These are phyloP conservation scores for Neofusicoccum umdonicola DNA, from an alignment of 2,329 filamentous ascomycete species.

Conservation along the genomic window DNA sequence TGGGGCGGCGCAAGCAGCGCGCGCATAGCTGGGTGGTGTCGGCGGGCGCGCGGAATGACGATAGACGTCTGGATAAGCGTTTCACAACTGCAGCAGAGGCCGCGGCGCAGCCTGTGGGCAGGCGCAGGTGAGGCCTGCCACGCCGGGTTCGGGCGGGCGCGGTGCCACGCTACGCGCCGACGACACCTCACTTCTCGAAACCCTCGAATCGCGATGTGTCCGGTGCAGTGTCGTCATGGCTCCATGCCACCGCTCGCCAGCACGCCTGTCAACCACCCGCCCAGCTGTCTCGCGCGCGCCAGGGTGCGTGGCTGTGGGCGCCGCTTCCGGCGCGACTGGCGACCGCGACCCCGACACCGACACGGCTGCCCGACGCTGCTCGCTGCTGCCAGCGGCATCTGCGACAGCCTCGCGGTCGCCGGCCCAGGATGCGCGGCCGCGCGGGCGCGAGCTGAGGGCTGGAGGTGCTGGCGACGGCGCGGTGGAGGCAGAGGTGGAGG, in stretches of 20 bases:
- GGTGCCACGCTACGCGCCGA: background rate
- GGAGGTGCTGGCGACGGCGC: background rate
- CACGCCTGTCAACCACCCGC: background rate
- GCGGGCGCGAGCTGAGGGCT: background rate
- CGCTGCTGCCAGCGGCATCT: background rate
- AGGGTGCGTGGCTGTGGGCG: background rate
- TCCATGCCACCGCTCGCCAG: background rate
- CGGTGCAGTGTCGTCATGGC: background rate
- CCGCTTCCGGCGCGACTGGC: background rate
- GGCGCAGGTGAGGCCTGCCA: background rate
- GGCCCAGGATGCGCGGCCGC: background rate
- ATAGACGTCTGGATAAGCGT: conserved; percentile 9
- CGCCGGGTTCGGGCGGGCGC: background rate
- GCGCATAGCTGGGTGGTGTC: background rate
- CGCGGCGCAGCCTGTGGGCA: background rate
- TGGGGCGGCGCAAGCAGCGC: background rate
- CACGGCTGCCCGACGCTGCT: background rate
- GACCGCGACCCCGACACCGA: background rate
- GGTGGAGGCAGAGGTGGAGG: too few relatives aligned
- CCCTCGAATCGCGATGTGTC: background rate
- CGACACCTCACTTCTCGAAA: background rate
- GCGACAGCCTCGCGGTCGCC: background rate
- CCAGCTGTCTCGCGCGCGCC: background rate
- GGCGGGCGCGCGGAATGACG: background rate
- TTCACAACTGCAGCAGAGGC: background rate